Base-by-base conservation (phyloP, 352 stramenopile genomes). In the Phytopythium chamaehyphon region DNA sequence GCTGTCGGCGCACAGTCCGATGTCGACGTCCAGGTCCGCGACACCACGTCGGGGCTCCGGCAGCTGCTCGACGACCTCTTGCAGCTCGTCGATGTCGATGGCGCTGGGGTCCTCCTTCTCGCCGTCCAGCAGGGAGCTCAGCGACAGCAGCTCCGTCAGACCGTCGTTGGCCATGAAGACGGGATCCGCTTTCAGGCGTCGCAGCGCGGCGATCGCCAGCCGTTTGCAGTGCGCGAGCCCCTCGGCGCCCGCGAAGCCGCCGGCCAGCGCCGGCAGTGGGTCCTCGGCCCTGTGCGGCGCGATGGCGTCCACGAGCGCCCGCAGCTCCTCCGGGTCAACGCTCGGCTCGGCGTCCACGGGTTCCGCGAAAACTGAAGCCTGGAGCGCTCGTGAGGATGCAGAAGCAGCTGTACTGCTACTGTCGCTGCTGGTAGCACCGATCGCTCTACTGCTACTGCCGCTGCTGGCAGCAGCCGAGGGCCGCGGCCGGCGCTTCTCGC, bases 401-500 rank as follows among this genome's bases (percentile, higher is more conserved):
- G n/a, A n/a, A n/a, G n/a, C n/a, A n/a, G n/a, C n/a, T n/a, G n/a
- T n/a, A n/a, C n/a, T n/a, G n/a, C n/a, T n/a, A n/a, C 23, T 19
- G 21, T 21, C 33, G 44, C 26, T 44, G 16, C 39, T 33, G 14
- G 50, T 45, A 48, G 38, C n/a, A 24, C n/a, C n/a, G n/a, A n/a
- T n/a, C n/a, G n/a, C n/a, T n/a, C n/a, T n/a, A n/a, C n/a, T n/a
- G n/a, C n/a, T n/a, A n/a, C n/a, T n/a, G n/a, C n/a, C n/a, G n/a
- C 46, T 42, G 15, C 33, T 31, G 21, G 51, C 31, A 18, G 39
- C 12, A 51, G 54, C 62, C 49, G 78, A 78, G 14, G 42, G 58
- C 44, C 69, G 51, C 43, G 42, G 42, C 24, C 59, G 60, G 43
- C 69, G 66, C 54, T 75, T 71, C 39, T 81, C 67, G 24, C 71